Evolutionary conservation across 176 grass and related monocot genomes (phyloP).

Genomic region (Oryza officinalis): DNA sequence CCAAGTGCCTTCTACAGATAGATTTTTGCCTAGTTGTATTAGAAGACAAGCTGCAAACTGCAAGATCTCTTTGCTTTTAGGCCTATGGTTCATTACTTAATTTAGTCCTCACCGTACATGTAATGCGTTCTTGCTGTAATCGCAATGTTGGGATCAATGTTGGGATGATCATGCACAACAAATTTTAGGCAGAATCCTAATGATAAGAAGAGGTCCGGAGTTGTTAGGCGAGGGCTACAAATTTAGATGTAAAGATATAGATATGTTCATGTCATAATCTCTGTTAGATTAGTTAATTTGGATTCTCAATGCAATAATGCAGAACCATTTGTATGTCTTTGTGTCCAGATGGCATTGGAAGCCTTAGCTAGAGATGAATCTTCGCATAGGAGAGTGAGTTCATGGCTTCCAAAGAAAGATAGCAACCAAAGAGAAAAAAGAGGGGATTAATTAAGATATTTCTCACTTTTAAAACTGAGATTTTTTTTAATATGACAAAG

Average conservation of each 20-base stretch:
- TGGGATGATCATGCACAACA: conserved; percentile 9
- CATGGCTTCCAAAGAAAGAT: conserved; percentile 40
- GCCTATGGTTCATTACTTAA: conserved; percentile 12
- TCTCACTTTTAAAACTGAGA: conserved; percentile 21
- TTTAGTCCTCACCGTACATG: conserved; percentile 35
- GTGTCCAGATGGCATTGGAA: conserved; percentile 48
- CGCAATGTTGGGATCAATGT: conserved; percentile 18
- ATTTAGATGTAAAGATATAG: conserved; percentile 27
- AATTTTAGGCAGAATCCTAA: conserved; percentile 57
- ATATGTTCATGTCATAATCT: conserved; percentile 42
- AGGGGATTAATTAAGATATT: conserved; percentile 17
- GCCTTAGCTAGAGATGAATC: conserved; percentile 40
- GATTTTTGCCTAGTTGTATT: conserved; percentile 39
- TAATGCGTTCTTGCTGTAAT: conserved; percentile 51
- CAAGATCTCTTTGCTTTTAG: conserved; percentile 32
- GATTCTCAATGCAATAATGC: conserved; percentile 37
- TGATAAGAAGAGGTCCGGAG: conserved; percentile 46
- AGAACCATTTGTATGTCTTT: conserved; percentile 7
- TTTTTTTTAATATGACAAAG: conserved; percentile 14
- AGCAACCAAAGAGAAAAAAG: not conserved
- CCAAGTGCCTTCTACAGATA: conserved; percentile 24
- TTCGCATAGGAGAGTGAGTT: conserved; percentile 23
- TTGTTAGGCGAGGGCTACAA: conserved; percentile 44
- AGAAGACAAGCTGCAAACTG: conserved; percentile 4
- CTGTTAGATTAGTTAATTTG: conserved; percentile 44